Evolutionary conservation across 345 rosid species (phyloP), one percentile per base, ranked within the genome.

Genomic region (Melaleuca quinquenervia): DNA sequence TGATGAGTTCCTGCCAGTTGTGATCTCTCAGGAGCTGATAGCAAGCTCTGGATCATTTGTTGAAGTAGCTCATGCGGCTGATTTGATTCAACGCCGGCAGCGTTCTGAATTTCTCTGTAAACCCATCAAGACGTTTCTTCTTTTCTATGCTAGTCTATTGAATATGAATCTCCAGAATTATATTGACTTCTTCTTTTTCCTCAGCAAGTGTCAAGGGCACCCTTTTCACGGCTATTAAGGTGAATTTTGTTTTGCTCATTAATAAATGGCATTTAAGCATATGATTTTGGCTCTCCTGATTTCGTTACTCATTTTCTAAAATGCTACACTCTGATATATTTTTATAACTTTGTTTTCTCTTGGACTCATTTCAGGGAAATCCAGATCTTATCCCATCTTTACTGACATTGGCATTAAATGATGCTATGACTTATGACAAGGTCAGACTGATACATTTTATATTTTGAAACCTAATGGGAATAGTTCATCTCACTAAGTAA

Each of bases 351-450:
- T 36, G 7, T 80, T 45, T 2, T 16, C 26, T 48, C 53, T 52
- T 48, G 24, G 41, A 82, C 26, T 48, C 54, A 18, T 90, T 88
- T 51, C 90, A 95, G 95, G 95, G 84, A 84, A 93, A 93, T 84
- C 95, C 94, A 22, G 98, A 96, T 84, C 88, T 96, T 83, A 74
- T 96, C 78, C 94, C 99, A 74, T 89, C 94, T 26, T 2, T 96
- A 41, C 94, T 95, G 32, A 94, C 93, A 29, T 90, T 96, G 92
- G 95, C 98, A 3, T 90, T 97, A 50, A 96, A 96, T 91, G 99
- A 96, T 88, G 91, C 91, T 24, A 87, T 94, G 89, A 97, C 97
- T 50, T 97, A 96, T 86, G 98, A 97, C 88, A 96, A 97, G 99
- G 98, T 97, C 89, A 92, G 90, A 88, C 27, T 32, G 60, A 87